Evolutionary conservation across 805 yeast species (phyloP), one percentile per base, ranked within the genome.

Genomic region (Myxozyma monticola): DNA sequence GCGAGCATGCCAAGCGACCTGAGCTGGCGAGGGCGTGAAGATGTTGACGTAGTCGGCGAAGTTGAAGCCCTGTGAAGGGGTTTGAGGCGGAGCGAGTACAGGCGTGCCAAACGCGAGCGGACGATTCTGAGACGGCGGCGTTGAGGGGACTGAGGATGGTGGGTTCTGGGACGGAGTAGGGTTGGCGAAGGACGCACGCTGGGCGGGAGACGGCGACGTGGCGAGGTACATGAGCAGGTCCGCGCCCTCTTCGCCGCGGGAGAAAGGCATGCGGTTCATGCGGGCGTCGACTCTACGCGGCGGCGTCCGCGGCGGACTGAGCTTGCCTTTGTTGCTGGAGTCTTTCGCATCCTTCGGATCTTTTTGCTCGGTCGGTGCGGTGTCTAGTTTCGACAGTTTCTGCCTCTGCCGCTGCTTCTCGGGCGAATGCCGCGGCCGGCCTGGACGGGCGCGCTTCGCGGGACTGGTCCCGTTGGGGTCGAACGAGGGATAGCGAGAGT

Each of bases 191-290:
- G 56, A 29, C 17, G 62, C 45, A 12, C 47, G 63, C 49, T 65
- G 66, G 7, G 80, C 79, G 0, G 85, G 85, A 0, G 86, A 79
- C 1, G 96, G 96, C 7, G 93, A 85, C 5, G 90, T 84, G 1
- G 96, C 95, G 59, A 88, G 71, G 66, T 79, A 88, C 79, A 88
- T 77, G 54, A 88, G 74, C 54, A 88, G 69, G 65, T 84, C 91
- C 0, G 95, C 96, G 12, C 95, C 96, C 67, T 85, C 93, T 42
- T 72, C 74, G 20, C 35, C 39, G 28, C 44, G 37, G 10, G 22
- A 20, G 37, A 12, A 4, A 15, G 3, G 37, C 29, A 22, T 21
- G 12, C 17, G 26, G 14, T 17, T n/a, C n/a, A 12, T 14, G 47
- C 24, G 37, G 22, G 42, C 14, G 22, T 18, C 24, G 10, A 24